These are phyloP conservation scores for Agrocybe praecox DNA, from an alignment of 768 basidiomycete genomes.

Conservation along the genomic window DNA sequence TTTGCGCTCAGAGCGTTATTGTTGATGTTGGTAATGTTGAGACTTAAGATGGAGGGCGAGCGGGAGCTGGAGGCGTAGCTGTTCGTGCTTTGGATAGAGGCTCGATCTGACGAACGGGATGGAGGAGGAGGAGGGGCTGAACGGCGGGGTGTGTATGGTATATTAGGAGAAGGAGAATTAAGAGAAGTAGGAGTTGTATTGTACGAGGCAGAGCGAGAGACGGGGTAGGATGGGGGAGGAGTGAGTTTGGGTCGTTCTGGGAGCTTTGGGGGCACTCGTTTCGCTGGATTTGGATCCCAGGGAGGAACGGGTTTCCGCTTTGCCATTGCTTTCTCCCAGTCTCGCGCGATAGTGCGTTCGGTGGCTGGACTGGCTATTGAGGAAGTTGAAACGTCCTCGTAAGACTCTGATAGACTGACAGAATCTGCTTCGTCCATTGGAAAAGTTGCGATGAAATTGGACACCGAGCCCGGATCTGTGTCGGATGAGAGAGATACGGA, in stretches of 20 bases:
- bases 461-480: slow-evolving; percentile 43
- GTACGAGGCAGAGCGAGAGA: slow-evolving; percentile 22
- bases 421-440: slow-evolving; percentile 52
- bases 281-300: background rate
- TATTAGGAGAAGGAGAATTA: slow-evolving; percentile 29
- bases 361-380: slow-evolving; percentile 54
- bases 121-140: slow-evolving; percentile 43
- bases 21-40: no score
- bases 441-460: slow-evolving; percentile 47
- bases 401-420: slow-evolving; percentile 69
- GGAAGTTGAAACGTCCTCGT: slow-evolving; percentile 65
- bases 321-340: slow-evolving; percentile 52
- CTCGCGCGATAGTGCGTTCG: slow-evolving; percentile 42
- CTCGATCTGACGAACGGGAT: slow-evolving; percentile 60
- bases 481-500: slow-evolving; percentile 82
- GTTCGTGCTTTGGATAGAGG: slow-evolving; percentile 59
- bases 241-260: slow-evolving; percentile 45
- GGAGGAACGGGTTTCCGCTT: slow-evolving; percentile 26
- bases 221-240: slow-evolving; percentile 32
- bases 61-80: slow-evolving; percentile 35
- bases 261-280: slow-evolving; percentile 41
- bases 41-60: slow-evolving; percentile 16
- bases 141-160: slow-evolving; percentile 41
- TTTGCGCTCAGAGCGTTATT: slow-evolving; percentile 8
- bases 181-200: slow-evolving; percentile 33